Base-by-base conservation (phyloP, 176 grass and related monocot species). In the Elaeis guineensis region DNA sequence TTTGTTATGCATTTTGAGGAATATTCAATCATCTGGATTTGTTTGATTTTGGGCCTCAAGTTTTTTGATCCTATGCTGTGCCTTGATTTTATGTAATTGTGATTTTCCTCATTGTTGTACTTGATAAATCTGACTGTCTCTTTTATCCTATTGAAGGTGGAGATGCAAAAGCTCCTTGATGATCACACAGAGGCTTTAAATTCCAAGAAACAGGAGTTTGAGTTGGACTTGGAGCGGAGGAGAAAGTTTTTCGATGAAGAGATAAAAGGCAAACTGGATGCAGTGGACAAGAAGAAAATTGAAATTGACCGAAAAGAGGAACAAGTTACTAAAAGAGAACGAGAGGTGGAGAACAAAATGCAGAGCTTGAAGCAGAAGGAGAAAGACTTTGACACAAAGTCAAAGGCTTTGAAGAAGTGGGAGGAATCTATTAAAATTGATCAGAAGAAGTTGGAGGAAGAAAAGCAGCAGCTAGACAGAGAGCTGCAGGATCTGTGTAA, bases 141-240 rank as follows among this genome's bases (percentile, higher is more conserved):
- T 32, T 68, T 55, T 69, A 54, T 24, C 62, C 49, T 82, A 72
- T 74, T 83, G 54, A 60, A 97, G 93, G 64, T 77, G 67, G 87
- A 75, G 52, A 84, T 97, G 32, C 81, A 91, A 67, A 91, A 89
- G 76, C 73, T 97, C 75, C 51, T 91, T 49, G 87, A 89, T 67
- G 79, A 89, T 57, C 93, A 91, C 59, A 84, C 89, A 20, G 30
- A 59, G 6, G 68, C 79, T 19, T 70, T 97, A 72, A 78, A 91
- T 89, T 67, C 79, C 16, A 76, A 83, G 75, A 81, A 69, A 21
- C 72, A 61, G 16, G 81, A 88, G 67, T 97, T 97, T 80, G 84
- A 85, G 39, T 78, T 72, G 58, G 81, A 91, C 35, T 12, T 97
- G 54, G 67, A 85, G 73, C 80, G 30, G 53, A 78, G 60, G 73